Evolutionary conservation across 805 yeast genomes (phyloP).

Genomic region (Cyberlindnera mississippiensis): DNA sequence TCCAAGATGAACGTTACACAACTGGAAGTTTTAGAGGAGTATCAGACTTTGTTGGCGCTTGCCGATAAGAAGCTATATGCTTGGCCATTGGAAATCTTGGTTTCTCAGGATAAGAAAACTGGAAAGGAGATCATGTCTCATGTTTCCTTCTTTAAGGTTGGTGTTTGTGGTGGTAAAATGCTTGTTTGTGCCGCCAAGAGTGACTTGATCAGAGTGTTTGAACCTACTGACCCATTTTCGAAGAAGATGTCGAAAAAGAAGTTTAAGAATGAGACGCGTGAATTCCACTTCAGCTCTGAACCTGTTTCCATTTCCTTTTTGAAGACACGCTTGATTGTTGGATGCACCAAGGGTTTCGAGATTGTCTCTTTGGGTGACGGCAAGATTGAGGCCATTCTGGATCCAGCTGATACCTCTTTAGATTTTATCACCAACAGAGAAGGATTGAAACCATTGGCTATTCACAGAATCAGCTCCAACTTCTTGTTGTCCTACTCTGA

Average conservation of each 20-base stretch:
- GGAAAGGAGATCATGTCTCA: constrained; percentile 83
- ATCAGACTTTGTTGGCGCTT: constrained; percentile 73
- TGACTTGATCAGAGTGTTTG: constrained; percentile 79
- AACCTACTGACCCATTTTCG: constrained; percentile 75
- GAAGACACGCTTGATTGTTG: constrained; percentile 86
- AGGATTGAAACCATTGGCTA: constrained; percentile 82
- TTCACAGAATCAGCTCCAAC: constrained; percentile 85
- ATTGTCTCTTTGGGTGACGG: constrained; percentile 82
- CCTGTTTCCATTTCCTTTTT: constrained; percentile 89
- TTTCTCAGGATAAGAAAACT: constrained; percentile 47
- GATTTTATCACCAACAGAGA: constrained; percentile 89
- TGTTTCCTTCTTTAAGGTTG: constrained; percentile 86
- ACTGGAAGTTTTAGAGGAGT: constrained; percentile 87
- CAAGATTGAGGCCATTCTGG: constrained; percentile 83
- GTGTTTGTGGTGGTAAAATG: constrained; percentile 85
- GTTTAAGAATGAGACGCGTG: constrained; percentile 64
- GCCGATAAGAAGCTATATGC: constrained; percentile 80
- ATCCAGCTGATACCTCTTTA: constrained; percentile 97
- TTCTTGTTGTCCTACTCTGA: constrained; percentile 87
- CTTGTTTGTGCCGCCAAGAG: constrained; percentile 87
- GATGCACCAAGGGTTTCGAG: constrained; percentile 95
- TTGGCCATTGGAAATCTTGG: constrained; percentile 67
- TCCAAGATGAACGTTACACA: constrained; percentile 78
- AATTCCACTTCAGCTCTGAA: constrained; percentile 79
- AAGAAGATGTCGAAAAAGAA: constrained; percentile 63